These are phyloP conservation scores for Fusarium globosum DNA, from an alignment of 2,329 filamentous ascomycete genomes.

Conservation along the genomic window DNA sequence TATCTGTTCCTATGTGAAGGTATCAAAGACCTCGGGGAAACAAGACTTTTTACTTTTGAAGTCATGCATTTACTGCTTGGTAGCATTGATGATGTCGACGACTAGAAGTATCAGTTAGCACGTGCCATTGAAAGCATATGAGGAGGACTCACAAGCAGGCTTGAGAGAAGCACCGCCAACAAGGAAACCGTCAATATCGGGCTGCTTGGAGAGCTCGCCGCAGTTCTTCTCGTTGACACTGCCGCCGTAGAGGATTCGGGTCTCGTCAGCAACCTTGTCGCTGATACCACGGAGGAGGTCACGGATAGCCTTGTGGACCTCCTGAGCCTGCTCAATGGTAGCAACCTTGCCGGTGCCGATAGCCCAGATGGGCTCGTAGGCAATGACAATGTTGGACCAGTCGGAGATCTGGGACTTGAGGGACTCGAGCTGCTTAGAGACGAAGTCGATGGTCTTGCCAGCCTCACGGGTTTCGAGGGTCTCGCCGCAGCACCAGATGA, in stretches of 20 bases:
- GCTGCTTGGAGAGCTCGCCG: conserved; percentile 88
- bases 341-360: conserved; percentile 95
- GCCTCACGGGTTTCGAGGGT: conserved; percentile 91
- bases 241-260: conserved; percentile 95
- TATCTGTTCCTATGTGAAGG: conserved; percentile 26
- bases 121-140: neutral
- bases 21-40: conserved; percentile 8
- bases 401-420: conserved; percentile 81
- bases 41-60: conserved; percentile 32
- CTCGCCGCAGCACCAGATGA: conserved; percentile 98
- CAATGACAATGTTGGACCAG: conserved; percentile 95
- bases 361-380: conserved; percentile 99
- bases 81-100: conserved; percentile 69
- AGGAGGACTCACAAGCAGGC: conserved; percentile 81
- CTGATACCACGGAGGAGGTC: conserved; percentile 85
- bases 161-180: conserved; percentile 97
- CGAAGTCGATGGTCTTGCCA: conserved; percentile 84
- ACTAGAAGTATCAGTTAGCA: conserved; percentile 50
- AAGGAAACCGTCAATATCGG: conserved; percentile 97
- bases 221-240: conserved; percentile 99
- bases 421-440: conserved; percentile 86
- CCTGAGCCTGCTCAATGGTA: conserved; percentile 88
- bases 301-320: conserved; percentile 92
- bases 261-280: conserved; percentile 81
- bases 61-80: conserved; percentile 55